These are phyloP conservation scores for Hemerocallis citrina DNA, from an alignment of 106 monocot species.

Conservation along the genomic window DNA sequence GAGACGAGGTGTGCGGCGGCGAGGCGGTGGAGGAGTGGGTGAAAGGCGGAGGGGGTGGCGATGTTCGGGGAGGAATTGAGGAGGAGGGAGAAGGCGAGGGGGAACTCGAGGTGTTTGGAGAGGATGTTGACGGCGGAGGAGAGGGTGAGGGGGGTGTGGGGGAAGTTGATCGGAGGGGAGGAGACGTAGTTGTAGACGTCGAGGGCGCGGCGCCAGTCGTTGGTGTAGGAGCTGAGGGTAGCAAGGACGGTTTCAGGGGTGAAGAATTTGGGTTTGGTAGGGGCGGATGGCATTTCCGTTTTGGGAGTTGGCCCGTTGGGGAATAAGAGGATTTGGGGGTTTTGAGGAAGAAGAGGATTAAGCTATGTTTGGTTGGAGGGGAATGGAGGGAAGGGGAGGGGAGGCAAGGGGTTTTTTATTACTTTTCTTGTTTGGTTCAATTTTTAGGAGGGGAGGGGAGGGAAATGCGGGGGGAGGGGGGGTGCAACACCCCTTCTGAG, in stretches of 20 bases:
- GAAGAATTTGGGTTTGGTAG: conserved; percentile 2
- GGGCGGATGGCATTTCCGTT: not conserved
- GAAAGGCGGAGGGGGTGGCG: conserved; percentile 40
- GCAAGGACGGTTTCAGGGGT: conserved; percentile 30
- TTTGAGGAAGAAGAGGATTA: too few relatives aligned
- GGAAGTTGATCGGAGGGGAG: conserved; percentile 20
- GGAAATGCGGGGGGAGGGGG: too few relatives aligned
- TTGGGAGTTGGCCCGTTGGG: not conserved
- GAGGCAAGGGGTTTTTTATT: too few relatives aligned
- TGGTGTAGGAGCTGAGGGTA: conserved; percentile 63
- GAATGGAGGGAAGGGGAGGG: too few relatives aligned
- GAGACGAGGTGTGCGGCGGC: conserved; percentile 54
- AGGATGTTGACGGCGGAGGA: conserved; percentile 58
- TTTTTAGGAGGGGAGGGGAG: too few relatives aligned
- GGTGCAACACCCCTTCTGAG: too few relatives aligned
- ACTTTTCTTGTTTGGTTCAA: too few relatives aligned
- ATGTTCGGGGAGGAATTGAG: conserved; percentile 12
- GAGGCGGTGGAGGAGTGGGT: conserved; percentile 59
- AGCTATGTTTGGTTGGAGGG: too few relatives aligned
- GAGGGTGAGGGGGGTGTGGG: conserved; percentile 48
- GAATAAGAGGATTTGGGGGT: too few relatives aligned
- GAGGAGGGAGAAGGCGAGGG: conserved; percentile 45
- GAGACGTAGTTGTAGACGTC: conserved; percentile 83
- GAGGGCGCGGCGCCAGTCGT: conserved; percentile 66
- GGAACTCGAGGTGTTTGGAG: conserved; percentile 88